A percentile compares a stretch with the other conserved stretches of the same genome.
Evolutionary conservation across 805 yeast species (phyloP).

Genomic region (Ogataea ramenticola): DNA sequence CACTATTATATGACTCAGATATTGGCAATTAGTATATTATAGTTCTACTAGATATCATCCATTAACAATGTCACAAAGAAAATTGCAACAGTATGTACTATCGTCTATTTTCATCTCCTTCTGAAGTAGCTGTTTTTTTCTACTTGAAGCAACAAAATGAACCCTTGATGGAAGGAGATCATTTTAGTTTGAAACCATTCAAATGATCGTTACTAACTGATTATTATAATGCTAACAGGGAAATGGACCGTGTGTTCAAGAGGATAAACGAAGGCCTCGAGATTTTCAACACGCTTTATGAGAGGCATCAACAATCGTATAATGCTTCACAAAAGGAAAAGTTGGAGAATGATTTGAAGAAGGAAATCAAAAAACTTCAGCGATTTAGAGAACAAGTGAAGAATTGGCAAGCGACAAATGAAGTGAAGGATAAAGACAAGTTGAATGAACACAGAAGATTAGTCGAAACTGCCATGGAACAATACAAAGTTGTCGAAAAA

Average conservation of each 20-base stretch:
- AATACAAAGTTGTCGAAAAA: slow-evolving; percentile 52
- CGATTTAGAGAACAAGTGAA: slow-evolving; percentile 54
- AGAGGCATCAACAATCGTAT: slow-evolving; percentile 43
- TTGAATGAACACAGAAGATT: slow-evolving; percentile 38
- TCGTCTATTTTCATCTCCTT: background rate
- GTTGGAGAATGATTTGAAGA: slow-evolving; percentile 48
- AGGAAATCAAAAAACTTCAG: slow-evolving; percentile 53
- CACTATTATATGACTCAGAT: background rate
- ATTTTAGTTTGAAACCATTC: too few species aligned
- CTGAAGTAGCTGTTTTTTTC: background rate
- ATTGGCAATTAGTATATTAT: background rate
- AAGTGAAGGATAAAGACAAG: slow-evolving; percentile 39
- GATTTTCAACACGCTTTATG: slow-evolving; percentile 48
- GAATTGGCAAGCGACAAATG: slow-evolving; percentile 49
- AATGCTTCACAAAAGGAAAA: slow-evolving; percentile 49
- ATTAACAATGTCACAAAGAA: slow-evolving; percentile 28
- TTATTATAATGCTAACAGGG: slow-evolving; percentile 21
- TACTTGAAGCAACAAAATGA: too few species aligned
- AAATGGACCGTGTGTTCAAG: slow-evolving; percentile 57
- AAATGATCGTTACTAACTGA: background rate
- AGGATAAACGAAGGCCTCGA: slow-evolving; percentile 52
- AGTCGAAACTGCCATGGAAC: slow-evolving; percentile 48
- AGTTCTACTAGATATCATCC: background rate
- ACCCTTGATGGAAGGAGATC: too few species aligned
- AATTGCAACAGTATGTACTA: slow-evolving; percentile 32